Percentiles rank a stretch among this genome's conserved stretches.
Conservation (phyloP, 257 asterid genomes). For the Knoxia roxburghii region DNA sequence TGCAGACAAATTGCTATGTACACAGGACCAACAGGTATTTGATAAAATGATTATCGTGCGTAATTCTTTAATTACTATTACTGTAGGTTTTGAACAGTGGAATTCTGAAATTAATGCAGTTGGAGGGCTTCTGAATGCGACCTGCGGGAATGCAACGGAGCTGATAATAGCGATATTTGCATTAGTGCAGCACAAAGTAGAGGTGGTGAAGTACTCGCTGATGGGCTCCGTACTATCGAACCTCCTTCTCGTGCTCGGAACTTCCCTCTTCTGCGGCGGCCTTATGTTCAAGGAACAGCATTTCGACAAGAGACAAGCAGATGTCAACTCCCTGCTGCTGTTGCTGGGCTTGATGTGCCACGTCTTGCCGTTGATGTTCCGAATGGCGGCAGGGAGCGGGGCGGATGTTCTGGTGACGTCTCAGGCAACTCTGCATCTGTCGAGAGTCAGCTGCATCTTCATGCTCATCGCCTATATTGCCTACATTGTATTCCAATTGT, state of each 20-base stretch:
- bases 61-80: too few relatives aligned
- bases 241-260: constrained; percentile 90
- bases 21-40: constrained; percentile 97
- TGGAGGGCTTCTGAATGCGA: constrained; percentile 95
- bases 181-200: constrained; percentile 55
- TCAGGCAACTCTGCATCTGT: constrained; percentile 37
- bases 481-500: constrained; percentile 69
- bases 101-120: constrained; percentile 42
- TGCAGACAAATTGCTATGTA: constrained; percentile 83
- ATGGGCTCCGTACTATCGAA: constrained; percentile 88
- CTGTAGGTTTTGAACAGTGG: too few relatives aligned
- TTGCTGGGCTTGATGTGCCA: constrained; percentile 75
- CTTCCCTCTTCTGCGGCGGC: constrained; percentile 95
- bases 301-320: constrained; percentile 87
- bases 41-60: too few relatives aligned
- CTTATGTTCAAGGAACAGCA: constrained; percentile 55
- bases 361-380: constrained; percentile 53
- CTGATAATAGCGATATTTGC: constrained; percentile 80
- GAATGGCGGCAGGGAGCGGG: constrained; percentile 27
- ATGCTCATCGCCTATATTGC: constrained; percentile 77
- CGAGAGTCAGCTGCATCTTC: constrained; percentile 64
- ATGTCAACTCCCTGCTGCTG: constrained; percentile 63
- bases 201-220: constrained; percentile 73
- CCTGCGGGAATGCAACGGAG: constrained; percentile 97
- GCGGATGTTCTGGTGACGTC: constrained; percentile 23